These are phyloP conservation scores for Monascus ruber DNA, from an alignment of 2,329 filamentous ascomycete genomes.

Conservation along the genomic window DNA sequence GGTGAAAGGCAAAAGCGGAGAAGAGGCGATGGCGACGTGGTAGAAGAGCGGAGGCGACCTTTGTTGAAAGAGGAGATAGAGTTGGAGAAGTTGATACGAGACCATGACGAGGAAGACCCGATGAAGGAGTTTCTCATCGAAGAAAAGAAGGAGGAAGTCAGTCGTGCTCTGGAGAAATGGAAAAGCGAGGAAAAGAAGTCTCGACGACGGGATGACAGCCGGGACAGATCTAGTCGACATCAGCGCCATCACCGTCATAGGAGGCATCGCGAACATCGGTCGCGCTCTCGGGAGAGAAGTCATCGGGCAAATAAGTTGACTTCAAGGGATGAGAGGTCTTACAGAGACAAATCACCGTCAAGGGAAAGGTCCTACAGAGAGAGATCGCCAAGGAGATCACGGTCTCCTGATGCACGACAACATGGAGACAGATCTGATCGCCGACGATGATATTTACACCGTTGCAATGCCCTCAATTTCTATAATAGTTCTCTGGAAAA, in stretches of 20 bases:
- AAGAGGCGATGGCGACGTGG: constrained; percentile 36
- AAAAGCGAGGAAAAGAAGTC: constrained; percentile 40
- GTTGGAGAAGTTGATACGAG: constrained; percentile 58
- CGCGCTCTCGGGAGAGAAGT: constrained; percentile 20
- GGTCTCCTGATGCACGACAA: constrained; percentile 4
- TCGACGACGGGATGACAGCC: constrained; percentile 20
- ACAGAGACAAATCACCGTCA: constrained; percentile 13
- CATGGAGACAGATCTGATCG: constrained; percentile 19
- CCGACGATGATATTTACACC: constrained; percentile 13
- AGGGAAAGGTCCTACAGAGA: constrained; percentile 16
- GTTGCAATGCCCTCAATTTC: neutral
- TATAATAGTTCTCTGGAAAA: too few species aligned
- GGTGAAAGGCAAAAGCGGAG: constrained; percentile 21
- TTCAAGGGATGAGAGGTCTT: constrained; percentile 12
- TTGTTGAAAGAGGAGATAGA: constrained; percentile 73
- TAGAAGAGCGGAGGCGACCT: constrained; percentile 43
- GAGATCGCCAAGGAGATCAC: constrained; percentile 8
- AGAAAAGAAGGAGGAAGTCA: constrained; percentile 82
- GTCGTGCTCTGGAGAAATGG: constrained; percentile 51
- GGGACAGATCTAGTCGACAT: constrained; percentile 33
- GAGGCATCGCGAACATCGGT: constrained; percentile 17
- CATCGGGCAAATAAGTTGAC: constrained; percentile 17
- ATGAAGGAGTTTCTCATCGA: constrained; percentile 89
- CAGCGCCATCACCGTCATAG: constrained; percentile 34
- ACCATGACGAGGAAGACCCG: constrained; percentile 90